Conservation (phyloP, 192 early-diverging fungal species). For the Coemansia sp. region DNA sequence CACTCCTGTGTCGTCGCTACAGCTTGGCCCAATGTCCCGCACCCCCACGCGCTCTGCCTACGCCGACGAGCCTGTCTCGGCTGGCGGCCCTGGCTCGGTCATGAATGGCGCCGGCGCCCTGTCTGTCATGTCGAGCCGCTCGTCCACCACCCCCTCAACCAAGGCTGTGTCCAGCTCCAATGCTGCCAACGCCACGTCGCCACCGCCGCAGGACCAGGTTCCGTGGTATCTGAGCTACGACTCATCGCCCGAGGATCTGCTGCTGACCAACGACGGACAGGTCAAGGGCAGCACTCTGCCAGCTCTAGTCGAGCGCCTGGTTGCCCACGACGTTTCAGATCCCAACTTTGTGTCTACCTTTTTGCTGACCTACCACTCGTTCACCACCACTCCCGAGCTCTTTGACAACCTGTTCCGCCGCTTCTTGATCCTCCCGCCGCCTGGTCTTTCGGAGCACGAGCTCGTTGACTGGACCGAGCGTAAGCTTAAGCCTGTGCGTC, state of each 20-base stretch:
- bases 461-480: conserved; percentile 77
- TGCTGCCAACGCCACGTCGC: background rate
- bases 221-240: conserved; percentile 85
- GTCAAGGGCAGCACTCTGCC: conserved; percentile 88
- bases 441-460: conserved; percentile 63
- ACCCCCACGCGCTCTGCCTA: conserved; percentile 39
- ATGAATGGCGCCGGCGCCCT: conserved; percentile 24
- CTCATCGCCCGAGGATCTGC: conserved; percentile 68
- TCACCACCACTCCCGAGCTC: conserved; percentile 77
- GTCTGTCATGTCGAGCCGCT: conserved; percentile 38
- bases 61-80: conserved; percentile 29
- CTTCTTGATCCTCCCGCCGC: conserved; percentile 76
- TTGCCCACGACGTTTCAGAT: conserved; percentile 83
- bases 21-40: conserved; percentile 20
- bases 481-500: conserved; percentile 87
- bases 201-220: conserved; percentile 40
- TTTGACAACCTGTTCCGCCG: conserved; percentile 73
- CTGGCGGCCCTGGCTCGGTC: conserved; percentile 11
- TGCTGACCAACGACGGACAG: conserved; percentile 82
- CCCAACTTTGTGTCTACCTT: conserved; percentile 84
- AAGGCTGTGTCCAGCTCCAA: conserved; percentile 29
- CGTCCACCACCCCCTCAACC: conserved; percentile 28
- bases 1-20: conserved; percentile 29
- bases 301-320: conserved; percentile 86
- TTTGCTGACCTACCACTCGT: conserved; percentile 93